A percentile compares a stretch with the other conserved stretches of the same genome.
These are phyloP conservation scores for Eimeria tenella DNA, from an alignment of 169 alveolate species.

Conservation along the genomic window DNA sequence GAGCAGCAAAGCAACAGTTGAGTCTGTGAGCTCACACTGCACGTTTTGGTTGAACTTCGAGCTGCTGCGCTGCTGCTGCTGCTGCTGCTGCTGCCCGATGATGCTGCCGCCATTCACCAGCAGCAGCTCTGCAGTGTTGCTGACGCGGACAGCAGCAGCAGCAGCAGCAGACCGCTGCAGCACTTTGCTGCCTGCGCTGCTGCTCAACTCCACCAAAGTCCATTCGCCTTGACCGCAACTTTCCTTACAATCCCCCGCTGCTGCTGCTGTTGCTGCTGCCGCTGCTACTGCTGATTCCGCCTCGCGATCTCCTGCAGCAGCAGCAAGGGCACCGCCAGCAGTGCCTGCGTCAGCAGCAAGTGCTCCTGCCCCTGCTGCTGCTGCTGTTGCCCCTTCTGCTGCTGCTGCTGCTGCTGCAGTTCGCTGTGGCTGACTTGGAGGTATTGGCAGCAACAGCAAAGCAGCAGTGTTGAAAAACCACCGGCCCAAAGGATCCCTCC, in stretches of 20 bases:
- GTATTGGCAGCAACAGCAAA: constrained; percentile 40
- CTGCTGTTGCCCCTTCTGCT: not conserved
- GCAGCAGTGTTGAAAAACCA: not conserved
- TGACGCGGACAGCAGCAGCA: constrained; percentile 30
- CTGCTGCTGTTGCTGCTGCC: not conserved
- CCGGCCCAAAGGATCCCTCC: constrained; percentile 37
- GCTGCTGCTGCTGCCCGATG: constrained; percentile 24
- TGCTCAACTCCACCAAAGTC: constrained; percentile 3
- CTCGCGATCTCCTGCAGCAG: not conserved
- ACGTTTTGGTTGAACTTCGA: constrained; percentile 19
- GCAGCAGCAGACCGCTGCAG: constrained; percentile 40
- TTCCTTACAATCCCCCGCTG: not conserved
- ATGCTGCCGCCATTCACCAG: constrained; percentile 39
- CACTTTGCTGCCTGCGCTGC: not conserved
- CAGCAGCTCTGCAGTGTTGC: constrained; percentile 38
- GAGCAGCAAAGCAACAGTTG: constrained; percentile 45
- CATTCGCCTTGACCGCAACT: not conserved
- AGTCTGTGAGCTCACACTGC: not conserved
- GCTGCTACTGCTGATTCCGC: not conserved
- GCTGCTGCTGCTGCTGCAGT: constrained; percentile 30
- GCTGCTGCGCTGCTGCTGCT: constrained; percentile 32
- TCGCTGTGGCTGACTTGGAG: not conserved
- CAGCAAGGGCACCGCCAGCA: not conserved
- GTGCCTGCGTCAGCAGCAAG: not conserved
- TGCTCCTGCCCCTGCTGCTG: not conserved